Base-by-base conservation (phyloP, 331 rosid genomes). In the Rhamnella rubrinervis region DNA sequence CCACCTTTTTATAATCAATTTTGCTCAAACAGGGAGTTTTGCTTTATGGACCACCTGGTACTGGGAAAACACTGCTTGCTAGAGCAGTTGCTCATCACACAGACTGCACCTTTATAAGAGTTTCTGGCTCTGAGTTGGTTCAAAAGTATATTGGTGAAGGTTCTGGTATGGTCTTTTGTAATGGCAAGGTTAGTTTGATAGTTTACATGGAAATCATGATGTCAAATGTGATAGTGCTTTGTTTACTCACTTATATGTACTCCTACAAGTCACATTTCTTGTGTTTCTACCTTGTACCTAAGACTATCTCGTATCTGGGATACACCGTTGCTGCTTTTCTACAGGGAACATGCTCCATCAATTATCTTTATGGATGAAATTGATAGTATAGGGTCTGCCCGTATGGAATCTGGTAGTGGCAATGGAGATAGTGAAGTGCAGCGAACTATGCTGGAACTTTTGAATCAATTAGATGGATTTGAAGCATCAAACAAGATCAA, bases 321-420 rank as follows among this genome's bases (percentile, higher is more conserved):
- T 31, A 31, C 5, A 4, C 35, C 35, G 3, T 31, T 31, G 35
- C 15, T 44, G 14, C 49, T 44, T 9, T 44, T 72, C 77, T 46
- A 20, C 85, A 95, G 99, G 85, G 99, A 91, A 81, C 99, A 95
- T 75, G 99, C 97, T 13, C 99, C 99, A 53, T 95, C 99, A 8
- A 91, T 95, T 66, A 91, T 93, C 65, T 93, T 93, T 76, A 91
- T 93, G 98, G 98, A 93, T 61, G 98, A 93, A 84, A 95, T 95
- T 7, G 99, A 95, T 76, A 95, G 99, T 51, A 95, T 95, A 65
- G 99, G 99, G 64, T 95, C 99, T 78, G 95, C 99, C 63, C 88
- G 99, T 37, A 95, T 95, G 99, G 99, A 95, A 77, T 95, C 99
- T 77, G 99, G 99, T 52, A 95, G 97, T 78, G 99, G 99, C 63